These are phyloP conservation scores for Tarenaya hassleriana DNA, from an alignment of 345 rosid genomes.

Conservation along the genomic window DNA sequence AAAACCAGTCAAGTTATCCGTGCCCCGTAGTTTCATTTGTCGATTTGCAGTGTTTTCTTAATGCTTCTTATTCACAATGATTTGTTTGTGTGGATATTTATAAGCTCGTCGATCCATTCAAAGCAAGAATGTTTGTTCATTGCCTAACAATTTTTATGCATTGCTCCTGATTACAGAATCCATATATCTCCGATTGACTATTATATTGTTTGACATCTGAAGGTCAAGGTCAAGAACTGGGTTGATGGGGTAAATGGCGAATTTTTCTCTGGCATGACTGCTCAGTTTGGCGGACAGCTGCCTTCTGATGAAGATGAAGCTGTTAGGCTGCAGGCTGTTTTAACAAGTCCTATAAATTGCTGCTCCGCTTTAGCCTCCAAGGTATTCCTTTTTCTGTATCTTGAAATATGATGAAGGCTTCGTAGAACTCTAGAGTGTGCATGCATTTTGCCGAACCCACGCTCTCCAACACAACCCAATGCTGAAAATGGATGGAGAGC, in stretches of 20 bases:
- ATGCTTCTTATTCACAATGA: too few relatives aligned
- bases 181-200: not conserved
- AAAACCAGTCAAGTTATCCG: too few relatives aligned
- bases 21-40: too few relatives aligned
- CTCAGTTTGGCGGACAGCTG: slow-evolving; percentile 62
- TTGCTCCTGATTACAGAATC: slow-evolving; percentile 3
- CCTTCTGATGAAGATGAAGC: slow-evolving; percentile 47
- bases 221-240: slow-evolving; percentile 89
- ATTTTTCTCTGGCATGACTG: slow-evolving; percentile 56
- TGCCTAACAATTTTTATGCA: not conserved
- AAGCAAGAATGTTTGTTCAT: too few relatives aligned
- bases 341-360: slow-evolving; percentile 59
- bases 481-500: too few relatives aligned
- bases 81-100: too few relatives aligned
- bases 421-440: too few relatives aligned
- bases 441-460: too few relatives aligned
- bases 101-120: too few relatives aligned
- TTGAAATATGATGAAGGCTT: too few relatives aligned
- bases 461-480: too few relatives aligned
- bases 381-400: slow-evolving; percentile 35
- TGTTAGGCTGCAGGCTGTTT: slow-evolving; percentile 42
- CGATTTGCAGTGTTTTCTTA: too few relatives aligned
- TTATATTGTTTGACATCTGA: not conserved
- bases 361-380: slow-evolving; percentile 65
- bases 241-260: slow-evolving; percentile 47